Evolutionary conservation across 1,139 yeast genomes (phyloP).

Genomic region (Meyerozyma athensensis): DNA sequence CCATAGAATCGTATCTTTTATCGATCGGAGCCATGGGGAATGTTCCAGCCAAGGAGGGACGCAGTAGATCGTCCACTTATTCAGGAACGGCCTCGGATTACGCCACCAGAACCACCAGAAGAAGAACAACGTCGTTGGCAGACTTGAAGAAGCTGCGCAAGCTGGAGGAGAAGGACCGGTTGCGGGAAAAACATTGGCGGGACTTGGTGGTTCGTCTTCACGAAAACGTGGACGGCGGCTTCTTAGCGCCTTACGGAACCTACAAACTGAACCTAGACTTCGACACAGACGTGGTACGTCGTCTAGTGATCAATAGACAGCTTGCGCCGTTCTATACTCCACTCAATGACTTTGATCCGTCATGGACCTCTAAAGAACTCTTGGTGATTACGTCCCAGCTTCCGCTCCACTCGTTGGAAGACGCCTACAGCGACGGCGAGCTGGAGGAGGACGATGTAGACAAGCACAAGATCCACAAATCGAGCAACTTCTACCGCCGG

Average conservation of each 20-base stretch:
- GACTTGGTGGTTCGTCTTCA: constrained; percentile 53
- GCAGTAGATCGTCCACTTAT: constrained; percentile 22
- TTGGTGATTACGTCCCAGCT: constrained; percentile 50
- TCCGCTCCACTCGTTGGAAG: constrained; percentile 56
- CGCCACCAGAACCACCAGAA: constrained; percentile 11
- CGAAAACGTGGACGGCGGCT: constrained; percentile 76
- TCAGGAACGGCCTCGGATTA: constrained; percentile 11
- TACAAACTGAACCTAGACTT: constrained; percentile 74
- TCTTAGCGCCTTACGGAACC: constrained; percentile 82
- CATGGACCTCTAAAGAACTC: constrained; percentile 72
- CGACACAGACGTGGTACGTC: constrained; percentile 65
- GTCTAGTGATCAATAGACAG: constrained; percentile 53
- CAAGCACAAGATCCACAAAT: constrained; percentile 54
- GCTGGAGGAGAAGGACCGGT: constrained; percentile 48
- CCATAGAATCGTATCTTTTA: too few species aligned
- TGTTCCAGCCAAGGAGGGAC: constrained; percentile 53
- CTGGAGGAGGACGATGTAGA: constrained; percentile 51
- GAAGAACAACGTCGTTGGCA: constrained; percentile 19
- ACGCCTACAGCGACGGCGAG: constrained; percentile 51
- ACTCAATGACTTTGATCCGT: constrained; percentile 70
- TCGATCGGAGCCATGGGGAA: constrained; percentile 47
- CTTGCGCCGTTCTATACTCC: constrained; percentile 92
- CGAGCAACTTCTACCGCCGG: constrained; percentile 43
- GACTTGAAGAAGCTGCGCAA: constrained; percentile 25
- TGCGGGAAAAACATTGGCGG: constrained; percentile 49